Evolutionary conservation across 176 grass and related monocot genomes (phyloP).

Genomic region (Microstegium vimineum): DNA sequence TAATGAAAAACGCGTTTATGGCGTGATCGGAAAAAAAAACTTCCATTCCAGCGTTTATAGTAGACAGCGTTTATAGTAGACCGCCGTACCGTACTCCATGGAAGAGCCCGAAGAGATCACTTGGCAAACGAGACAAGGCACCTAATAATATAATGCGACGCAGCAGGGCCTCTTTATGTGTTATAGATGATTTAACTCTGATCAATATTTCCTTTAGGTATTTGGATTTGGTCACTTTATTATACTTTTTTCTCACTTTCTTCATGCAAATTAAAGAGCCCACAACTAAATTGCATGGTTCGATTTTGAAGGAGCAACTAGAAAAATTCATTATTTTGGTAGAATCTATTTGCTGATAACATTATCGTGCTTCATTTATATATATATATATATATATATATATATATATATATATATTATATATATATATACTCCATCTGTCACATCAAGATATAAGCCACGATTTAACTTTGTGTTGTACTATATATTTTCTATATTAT

Average conservation of each 20-base stretch:
- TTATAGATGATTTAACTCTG: neutral
- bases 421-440: no score
- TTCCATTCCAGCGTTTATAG: neutral
- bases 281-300: no score
- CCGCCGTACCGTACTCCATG: neutral
- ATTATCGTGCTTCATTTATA: no score
- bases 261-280: neutral
- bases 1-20: no score
- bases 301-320: neutral
- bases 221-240: neutral
- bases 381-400: no score
- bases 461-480: no score
- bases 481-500: no score
- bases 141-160: neutral
- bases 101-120: neutral
- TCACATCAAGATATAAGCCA: no score
- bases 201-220: neutral
- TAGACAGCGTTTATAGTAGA: neutral
- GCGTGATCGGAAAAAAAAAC: no score
- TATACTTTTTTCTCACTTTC: neutral
- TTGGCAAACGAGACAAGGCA: neutral
- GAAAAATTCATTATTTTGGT: neutral
- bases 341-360: no score
- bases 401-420: no score
- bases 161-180: neutral